These are phyloP conservation scores for Penicillium steckii DNA, from an alignment of 495 filamentous ascomycete species.

Conservation along the genomic window DNA sequence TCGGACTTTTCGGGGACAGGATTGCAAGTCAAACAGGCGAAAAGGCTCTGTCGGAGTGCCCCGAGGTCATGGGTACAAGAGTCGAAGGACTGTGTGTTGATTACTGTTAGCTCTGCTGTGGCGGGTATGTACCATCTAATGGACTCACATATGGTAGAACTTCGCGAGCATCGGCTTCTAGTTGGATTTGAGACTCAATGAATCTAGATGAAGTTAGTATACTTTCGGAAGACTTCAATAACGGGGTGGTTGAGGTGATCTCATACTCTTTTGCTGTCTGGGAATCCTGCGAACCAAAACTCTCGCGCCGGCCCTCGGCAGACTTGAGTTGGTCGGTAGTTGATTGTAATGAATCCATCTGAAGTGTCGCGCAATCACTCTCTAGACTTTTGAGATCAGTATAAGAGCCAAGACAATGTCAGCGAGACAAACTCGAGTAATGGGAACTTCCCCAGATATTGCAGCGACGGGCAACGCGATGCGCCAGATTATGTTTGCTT, in stretches of 20 bases:
- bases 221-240: background rate
- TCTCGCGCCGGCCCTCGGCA: constrained; percentile 39
- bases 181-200: constrained; percentile 81
- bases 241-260: background rate
- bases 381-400: background rate
- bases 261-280: constrained; percentile 85
- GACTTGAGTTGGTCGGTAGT: constrained; percentile 1
- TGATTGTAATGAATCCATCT: constrained; percentile 13
- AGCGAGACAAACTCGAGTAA: background rate
- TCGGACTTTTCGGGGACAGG: constrained; percentile 63
- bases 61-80: constrained; percentile 87
- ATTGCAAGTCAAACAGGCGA: constrained; percentile 90
- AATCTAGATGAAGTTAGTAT: constrained; percentile 54
- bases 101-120: constrained; percentile 9
- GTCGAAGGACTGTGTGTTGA: constrained; percentile 69
- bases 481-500: constrained; percentile 8
- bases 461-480: constrained; percentile 11
- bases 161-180: constrained; percentile 94
- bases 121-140: constrained; percentile 2
- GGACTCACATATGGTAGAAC: constrained; percentile 78
- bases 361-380: background rate
- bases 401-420: background rate
- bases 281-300: constrained; percentile 66
- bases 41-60: constrained; percentile 79
- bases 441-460: background rate